Base-by-base conservation (phyloP, 495 filamentous ascomycete genomes). In the Thermochaetoides thermophila region DNA sequence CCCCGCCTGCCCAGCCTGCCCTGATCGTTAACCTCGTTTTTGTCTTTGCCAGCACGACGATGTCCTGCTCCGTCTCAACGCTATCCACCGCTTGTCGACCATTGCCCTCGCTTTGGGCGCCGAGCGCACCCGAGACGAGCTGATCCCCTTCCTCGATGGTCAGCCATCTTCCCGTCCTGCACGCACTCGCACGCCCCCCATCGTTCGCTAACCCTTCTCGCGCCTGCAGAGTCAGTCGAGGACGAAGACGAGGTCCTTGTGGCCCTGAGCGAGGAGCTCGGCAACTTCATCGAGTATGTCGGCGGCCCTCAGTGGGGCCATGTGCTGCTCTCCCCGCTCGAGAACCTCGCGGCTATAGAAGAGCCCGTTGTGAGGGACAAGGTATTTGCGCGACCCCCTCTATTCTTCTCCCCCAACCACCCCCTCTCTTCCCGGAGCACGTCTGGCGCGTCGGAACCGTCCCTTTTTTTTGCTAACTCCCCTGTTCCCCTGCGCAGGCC, bases 141-240 rank as follows among this genome's bases (percentile, higher is more conserved):
- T 97, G 41, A 93, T 97, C 63, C 91, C 91, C 45, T 97, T 97
- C 53, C 71, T 97, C 52, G 89, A 97, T 57, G 89, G 89, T 96
- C 61, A 60, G 63, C 44, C 32, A 35, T 38, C n/a, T n/a, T 34
- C 27, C 45, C 29, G 18, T 19, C 37, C 18, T 21, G 23, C 31
- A 32, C 26, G 14, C 27, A 21, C 3, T 29, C 32, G 37, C 28
- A 27, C 13, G 16, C 35, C 17, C 24, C 19, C 26, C 10, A 14
- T 26, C 39, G 22, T 35, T 34, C 40, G 43, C 43, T 46, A 40
- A 38, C 6, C 30, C 16, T 35, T 29, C 30, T 42, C 35, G 38
- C n/a, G 35, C 27, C 32, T 46, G 14, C 57, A 97, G 89, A 97
- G 59, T 94, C 86, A 25, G 85, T 97, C 36, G 89, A 97, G 63